Evolutionary conservation across 495 filamentous ascomycete genomes (phyloP).

Genomic region (Neurospora sp.): DNA sequence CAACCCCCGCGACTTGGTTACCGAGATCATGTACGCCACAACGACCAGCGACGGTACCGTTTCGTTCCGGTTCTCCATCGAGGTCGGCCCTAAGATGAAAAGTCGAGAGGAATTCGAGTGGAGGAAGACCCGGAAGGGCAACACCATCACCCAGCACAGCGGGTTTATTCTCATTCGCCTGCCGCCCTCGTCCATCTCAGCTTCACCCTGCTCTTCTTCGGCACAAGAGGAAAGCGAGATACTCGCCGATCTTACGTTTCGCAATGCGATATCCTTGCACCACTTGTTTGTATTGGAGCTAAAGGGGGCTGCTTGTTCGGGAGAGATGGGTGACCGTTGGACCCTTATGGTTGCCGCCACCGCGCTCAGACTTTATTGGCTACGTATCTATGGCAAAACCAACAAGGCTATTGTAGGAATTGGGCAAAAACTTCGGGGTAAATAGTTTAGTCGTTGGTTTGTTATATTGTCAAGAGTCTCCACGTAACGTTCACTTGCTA

Average conservation of each 20-base stretch:
- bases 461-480: not conserved
- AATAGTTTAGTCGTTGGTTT: not conserved
- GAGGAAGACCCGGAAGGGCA: slow-evolving; percentile 1
- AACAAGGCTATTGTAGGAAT: slow-evolving; percentile 1
- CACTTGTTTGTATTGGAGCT: slow-evolving; percentile 8
- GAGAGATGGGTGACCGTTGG: slow-evolving; percentile 10
- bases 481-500: not conserved
- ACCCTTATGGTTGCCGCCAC: slow-evolving; percentile 8
- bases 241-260: slow-evolving; percentile 2
- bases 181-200: not conserved
- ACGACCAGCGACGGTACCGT: not conserved
- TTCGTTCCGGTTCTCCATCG: slow-evolving; percentile 3
- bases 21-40: slow-evolving; percentile 2
- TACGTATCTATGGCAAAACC: slow-evolving; percentile 5
- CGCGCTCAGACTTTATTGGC: slow-evolving; percentile 1
- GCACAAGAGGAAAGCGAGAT: not conserved
- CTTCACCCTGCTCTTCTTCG: not conserved
- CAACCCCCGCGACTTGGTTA: not conserved
- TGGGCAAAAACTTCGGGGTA: not conserved
- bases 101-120: slow-evolving; percentile 9
- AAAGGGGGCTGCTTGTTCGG: slow-evolving; percentile 3
- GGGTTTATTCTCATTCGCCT: not conserved
- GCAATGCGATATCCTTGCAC: not conserved
- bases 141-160: not conserved
- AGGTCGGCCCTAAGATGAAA: slow-evolving; percentile 2